Percentiles rank a stretch among this genome's conserved stretches.
These are phyloP conservation scores for Xylaria digitata DNA, from an alignment of 2,329 filamentous ascomycete genomes.

Conservation along the genomic window DNA sequence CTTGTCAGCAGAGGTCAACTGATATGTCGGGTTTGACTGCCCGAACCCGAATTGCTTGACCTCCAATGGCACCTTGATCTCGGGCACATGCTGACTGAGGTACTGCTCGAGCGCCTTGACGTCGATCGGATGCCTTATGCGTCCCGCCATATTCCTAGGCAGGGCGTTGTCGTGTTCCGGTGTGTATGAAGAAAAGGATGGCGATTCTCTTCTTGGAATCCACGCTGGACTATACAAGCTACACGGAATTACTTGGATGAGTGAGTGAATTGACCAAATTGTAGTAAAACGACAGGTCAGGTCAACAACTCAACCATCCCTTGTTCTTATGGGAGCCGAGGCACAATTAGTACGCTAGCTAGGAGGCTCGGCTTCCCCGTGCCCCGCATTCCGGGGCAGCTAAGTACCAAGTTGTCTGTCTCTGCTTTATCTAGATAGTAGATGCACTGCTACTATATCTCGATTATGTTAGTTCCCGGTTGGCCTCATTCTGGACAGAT, in stretches of 20 bases:
- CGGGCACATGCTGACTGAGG: conserved; percentile 80
- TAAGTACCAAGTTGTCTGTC: too few species aligned
- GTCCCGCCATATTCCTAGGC: conserved; percentile 82
- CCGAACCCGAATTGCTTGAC: conserved; percentile 98
- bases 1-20: conserved; percentile 78
- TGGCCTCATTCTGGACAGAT: too few species aligned
- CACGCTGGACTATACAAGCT: not conserved
- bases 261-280: not conserved
- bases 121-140: conserved; percentile 91
- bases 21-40: conserved; percentile 97
- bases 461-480: too few species aligned
- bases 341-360: conserved; percentile 8
- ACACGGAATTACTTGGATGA: not conserved
- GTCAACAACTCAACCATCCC: not conserved
- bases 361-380: conserved; percentile 8
- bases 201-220: not conserved
- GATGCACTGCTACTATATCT: too few species aligned
- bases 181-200: not conserved
- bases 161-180: conserved; percentile 68
- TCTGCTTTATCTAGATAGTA: too few species aligned
- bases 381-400: conserved; percentile 6
- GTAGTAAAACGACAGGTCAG: not conserved
- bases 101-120: conserved; percentile 81
- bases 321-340: conserved; percentile 27
- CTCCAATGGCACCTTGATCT: conserved; percentile 83